Evolutionary conservation across 768 basidiomycete genomes (phyloP).

Genomic region (Kwoniella shandongensis): DNA sequence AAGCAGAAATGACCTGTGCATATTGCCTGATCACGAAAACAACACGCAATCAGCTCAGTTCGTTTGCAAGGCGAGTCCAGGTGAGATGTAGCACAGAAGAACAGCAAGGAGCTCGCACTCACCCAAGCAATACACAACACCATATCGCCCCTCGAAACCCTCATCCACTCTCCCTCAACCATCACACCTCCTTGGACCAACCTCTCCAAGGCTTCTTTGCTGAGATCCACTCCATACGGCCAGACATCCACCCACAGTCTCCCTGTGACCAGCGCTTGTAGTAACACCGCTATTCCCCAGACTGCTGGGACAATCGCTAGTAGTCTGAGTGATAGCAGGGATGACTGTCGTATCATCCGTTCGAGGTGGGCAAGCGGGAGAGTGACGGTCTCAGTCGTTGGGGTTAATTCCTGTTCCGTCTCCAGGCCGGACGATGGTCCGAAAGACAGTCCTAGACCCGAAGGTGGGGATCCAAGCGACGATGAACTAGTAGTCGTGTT

Average conservation of each 20-base stretch:
- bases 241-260: conserved; percentile 36
- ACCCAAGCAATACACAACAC: conserved; percentile 49
- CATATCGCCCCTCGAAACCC: conserved; percentile 32
- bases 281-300: conserved; percentile 32
- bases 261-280: conserved; percentile 28
- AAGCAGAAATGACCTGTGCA: conserved; percentile 89
- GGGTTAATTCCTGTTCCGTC: not conserved
- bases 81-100: not conserved
- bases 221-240: conserved; percentile 44
- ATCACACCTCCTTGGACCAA: conserved; percentile 17
- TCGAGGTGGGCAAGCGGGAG: conserved; percentile 16
- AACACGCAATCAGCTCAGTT: no score
- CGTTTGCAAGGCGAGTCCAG: no score
- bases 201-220: conserved; percentile 36
- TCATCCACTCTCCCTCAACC: conserved; percentile 25
- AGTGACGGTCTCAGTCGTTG: not conserved
- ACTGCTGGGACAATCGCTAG: conserved; percentile 47
- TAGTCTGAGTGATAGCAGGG: conserved; percentile 41
- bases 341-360: conserved; percentile 20
- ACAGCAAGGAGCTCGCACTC: conserved; percentile 9
- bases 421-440: not conserved
- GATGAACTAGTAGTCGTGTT: no score
- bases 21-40: conserved; percentile 61
- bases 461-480: not conserved
- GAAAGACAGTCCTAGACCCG: conserved; percentile 8